Conservation (phyloP, 208 protist species). For the Leishmania braziliensis region DNA sequence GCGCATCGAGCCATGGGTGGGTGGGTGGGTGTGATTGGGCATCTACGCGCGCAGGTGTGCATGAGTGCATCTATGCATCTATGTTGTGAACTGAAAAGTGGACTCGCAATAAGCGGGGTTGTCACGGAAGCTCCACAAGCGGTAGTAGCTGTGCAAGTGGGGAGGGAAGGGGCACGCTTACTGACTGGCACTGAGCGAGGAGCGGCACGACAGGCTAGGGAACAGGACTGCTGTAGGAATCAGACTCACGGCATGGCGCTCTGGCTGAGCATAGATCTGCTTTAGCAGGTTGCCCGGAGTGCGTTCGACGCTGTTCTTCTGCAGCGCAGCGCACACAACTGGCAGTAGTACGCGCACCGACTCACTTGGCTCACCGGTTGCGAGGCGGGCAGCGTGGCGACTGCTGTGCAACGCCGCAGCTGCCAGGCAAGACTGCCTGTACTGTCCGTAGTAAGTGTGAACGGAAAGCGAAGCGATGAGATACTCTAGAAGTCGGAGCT, state of each 20-base stretch:
- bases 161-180: neutral
- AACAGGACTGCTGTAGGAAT: constrained; percentile 30
- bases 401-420: constrained; percentile 70
- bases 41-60: neutral
- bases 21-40: neutral
- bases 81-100: neutral
- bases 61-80: neutral
- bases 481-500: constrained; percentile 59
- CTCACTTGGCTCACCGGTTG: constrained; percentile 43
- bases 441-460: constrained; percentile 61
- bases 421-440: constrained; percentile 53
- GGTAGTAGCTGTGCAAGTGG: neutral
- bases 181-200: constrained; percentile 25
- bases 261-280: constrained; percentile 42
- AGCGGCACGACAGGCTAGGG: constrained; percentile 28
- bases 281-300: constrained; percentile 39
- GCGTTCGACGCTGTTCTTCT: constrained; percentile 27
- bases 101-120: neutral
- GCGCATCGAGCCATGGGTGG: too few species aligned
- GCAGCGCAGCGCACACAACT: constrained; percentile 33
- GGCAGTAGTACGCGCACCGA: constrained; percentile 47
- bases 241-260: constrained; percentile 48
- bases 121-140: neutral
- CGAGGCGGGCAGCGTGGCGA: constrained; percentile 38
- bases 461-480: constrained; percentile 57